Evolutionary conservation across 2,329 filamentous ascomycete genomes (phyloP).

Genomic region (Penicillium brevicompactum): DNA sequence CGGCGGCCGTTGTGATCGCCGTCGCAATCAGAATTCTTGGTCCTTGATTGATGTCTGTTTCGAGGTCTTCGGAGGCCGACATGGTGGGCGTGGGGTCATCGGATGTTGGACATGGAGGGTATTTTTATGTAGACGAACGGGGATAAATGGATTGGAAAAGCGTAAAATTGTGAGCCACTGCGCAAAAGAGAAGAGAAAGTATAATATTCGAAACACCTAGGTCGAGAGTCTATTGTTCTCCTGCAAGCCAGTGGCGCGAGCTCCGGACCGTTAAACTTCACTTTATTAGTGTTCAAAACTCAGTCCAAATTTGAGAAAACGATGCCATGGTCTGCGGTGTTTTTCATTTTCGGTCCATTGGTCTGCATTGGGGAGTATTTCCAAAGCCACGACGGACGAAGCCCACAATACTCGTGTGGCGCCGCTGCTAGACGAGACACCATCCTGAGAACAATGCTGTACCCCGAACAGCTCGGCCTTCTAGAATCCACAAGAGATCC

Average conservation of each 20-base stretch:
- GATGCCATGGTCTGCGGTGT: neutral
- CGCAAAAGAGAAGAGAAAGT: neutral
- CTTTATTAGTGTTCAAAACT: neutral
- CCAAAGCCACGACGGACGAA: neutral
- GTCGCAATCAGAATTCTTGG: slow-evolving; percentile 15
- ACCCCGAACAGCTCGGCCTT: too few relatives aligned
- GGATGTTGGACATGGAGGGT: neutral
- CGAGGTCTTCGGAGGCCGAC: neutral
- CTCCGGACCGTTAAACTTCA: neutral
- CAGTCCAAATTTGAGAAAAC: neutral
- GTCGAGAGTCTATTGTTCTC: too few relatives aligned
- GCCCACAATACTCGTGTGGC: neutral
- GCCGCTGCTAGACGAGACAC: neutral
- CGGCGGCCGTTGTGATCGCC: slow-evolving; percentile 9
- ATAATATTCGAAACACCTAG: neutral
- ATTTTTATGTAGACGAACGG: neutral
- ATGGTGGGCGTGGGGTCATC: neutral
- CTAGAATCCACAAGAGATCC: neutral
- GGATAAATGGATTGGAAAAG: neutral
- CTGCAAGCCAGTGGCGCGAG: too few relatives aligned
- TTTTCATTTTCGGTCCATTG: neutral
- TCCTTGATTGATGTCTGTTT: slow-evolving; percentile 14
- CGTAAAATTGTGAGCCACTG: neutral
- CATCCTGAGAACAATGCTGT: neutral
- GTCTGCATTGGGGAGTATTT: neutral